Conservation (phyloP, 108 stramenopile species). For the Discostella stelligeroides region DNA sequence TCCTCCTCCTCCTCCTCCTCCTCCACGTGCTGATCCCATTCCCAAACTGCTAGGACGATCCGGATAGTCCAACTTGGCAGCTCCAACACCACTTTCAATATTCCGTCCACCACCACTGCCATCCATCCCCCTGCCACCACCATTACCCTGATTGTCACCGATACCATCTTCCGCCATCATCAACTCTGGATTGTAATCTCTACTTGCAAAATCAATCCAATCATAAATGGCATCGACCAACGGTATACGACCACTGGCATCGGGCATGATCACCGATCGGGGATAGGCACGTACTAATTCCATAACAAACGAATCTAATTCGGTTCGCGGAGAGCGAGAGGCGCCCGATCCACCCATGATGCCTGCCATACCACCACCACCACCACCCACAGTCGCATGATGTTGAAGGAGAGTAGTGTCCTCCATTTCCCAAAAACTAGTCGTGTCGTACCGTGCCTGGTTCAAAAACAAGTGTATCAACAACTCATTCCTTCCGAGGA, state of each 20-base stretch:
- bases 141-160: not conserved
- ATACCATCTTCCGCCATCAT: slow-evolving; percentile 2
- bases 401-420: too few relatives aligned
- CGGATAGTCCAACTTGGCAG: not conserved
- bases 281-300: slow-evolving; percentile 47
- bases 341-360: slow-evolving; percentile 31
- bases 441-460: slow-evolving; percentile 37
- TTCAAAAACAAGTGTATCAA: slow-evolving; percentile 50
- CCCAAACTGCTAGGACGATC: slow-evolving; percentile 33
- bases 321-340: slow-evolving; percentile 21
- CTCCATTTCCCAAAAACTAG: not conserved
- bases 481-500: slow-evolving; percentile 42
- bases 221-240: slow-evolving; percentile 56
- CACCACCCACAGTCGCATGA: not conserved
- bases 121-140: slow-evolving; percentile 1
- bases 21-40: slow-evolving; percentile 45
- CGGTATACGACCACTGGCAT: slow-evolving; percentile 37
- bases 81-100: not conserved
- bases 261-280: slow-evolving; percentile 35
- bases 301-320: slow-evolving; percentile 47
- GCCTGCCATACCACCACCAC: not conserved
- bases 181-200: slow-evolving; percentile 16
- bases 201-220: slow-evolving; percentile 48
- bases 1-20: not conserved
- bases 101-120: not conserved